Evolutionary conservation across 768 basidiomycete species (phyloP), one percentile per base, ranked within the genome.

Genomic region (Kwoniella dendrophila): DNA sequence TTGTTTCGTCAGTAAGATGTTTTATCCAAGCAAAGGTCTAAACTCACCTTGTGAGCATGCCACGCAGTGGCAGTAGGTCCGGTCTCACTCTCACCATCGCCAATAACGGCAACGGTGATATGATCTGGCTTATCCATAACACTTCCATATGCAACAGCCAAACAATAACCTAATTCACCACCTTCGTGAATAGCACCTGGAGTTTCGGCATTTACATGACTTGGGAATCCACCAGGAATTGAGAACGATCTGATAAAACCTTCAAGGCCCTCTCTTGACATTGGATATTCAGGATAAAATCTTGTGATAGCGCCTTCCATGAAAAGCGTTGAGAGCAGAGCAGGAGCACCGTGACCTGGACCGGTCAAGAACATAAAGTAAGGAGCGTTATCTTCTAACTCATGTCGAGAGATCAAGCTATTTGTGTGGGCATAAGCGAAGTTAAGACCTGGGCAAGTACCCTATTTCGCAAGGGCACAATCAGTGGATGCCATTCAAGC

Each of bases 161-260:
- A 85, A 3, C 90, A 90, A 67, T 94, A 95, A 7, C 92, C 92
- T 14, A 94, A 84, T 77, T 94, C 92, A 14, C 82, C 82, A 56
- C 92, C 92, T 80, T 96, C 92, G 69, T 96, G 92, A 64, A 96
- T 94, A 2, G 85, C 83, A 4, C 92, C 92, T 20, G 92, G 92
- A 0, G 90, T 92, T 77, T 48, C 48, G 30, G 59, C 45, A 56
- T 76, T 75, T 43, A 77, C 83, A 63, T 81, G 85, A 82, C 87
- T 89, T 5, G 92, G 90, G 75, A 90, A 89, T 24, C 92, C 91
- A 22, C 89, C 88, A 0, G 92, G 92, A 49, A 83, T 85, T 48
- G 88, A 90, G 81, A 94, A 95, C 22, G 82, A 81, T 4, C 85
- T 82, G 65, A 92, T 85, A 68, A 93, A 87, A 56, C 83, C 85